Base-by-base conservation (phyloP, 805 yeast species). In the Sugiyamaella qingdaonensis region DNA sequence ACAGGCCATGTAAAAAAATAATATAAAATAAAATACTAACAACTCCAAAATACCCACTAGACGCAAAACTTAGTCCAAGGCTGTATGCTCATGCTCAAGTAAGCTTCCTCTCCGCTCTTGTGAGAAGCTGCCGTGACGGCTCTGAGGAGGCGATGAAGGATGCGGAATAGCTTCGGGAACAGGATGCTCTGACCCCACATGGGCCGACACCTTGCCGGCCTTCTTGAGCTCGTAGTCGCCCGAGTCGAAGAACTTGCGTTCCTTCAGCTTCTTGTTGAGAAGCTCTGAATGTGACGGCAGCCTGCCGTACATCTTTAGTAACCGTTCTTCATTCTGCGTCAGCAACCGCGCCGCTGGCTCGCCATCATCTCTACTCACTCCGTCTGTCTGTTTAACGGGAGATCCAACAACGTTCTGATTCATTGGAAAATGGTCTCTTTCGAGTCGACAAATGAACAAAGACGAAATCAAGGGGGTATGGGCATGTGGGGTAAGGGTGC, bases 191-290 rank as follows among this genome's bases (percentile, higher is more conserved):
- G 57, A 50, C 61, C 69, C 68, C 11, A 66, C 64, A 35, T 61
- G 68, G n/a, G 68, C 64, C 14, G 69, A 57, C 10, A 64, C 64
- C 53, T 62, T 60, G 48, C 72, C 73, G 18, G 73, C 73, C 39
- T 70, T 62, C 51, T 67, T 86, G 78, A 90, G 79, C 10, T 96
- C 96, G 68, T 90, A 90, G 70, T 90, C 97, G 8, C 97, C 97
- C 57, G 95, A 86, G 66, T 90, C 97, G 64, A 90, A 91, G 69
- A 86, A 90, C 72, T 89, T 91, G 62, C 96, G 81, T 58, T 91
- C 97, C 69, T 88, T 88, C 32, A 66, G 52, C 66, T 86, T 87
- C 57, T 84, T 81, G 49, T 86, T 78, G 49, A 90, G 75, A 14
- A 90, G 74, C 58, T 89, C 95, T 54, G 84, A 82, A 54, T 82